A percentile compares a stretch with the other conserved stretches of the same genome.
Evolutionary conservation across 2,329 filamentous ascomycete genomes (phyloP).

Genomic region (Exophiala alcalophila): DNA sequence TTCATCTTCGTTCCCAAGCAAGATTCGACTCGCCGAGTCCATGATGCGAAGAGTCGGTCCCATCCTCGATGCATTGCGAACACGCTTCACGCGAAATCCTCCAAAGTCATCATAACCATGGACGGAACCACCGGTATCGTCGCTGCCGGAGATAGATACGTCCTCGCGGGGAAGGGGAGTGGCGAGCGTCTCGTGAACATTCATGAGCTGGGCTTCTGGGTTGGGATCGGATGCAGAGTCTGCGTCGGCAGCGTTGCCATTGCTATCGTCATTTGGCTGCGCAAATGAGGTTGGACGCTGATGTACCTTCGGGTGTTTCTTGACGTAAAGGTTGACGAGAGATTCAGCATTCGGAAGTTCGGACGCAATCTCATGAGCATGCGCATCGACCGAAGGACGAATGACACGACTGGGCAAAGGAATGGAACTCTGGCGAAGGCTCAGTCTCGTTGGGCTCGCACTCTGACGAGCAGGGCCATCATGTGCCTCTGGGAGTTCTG

Average conservation of each 20-base stretch:
- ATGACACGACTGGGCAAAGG: slow-evolving; percentile 12
- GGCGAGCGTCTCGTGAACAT: slow-evolving; percentile 16
- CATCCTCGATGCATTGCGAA: slow-evolving; percentile 9
- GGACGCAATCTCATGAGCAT: neutral
- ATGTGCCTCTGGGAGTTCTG: neutral
- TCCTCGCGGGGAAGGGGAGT: slow-evolving; percentile 11
- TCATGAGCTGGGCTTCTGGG: slow-evolving; percentile 1
- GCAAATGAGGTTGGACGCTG: neutral
- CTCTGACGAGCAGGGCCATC: neutral
- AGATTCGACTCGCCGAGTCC: slow-evolving; percentile 24
- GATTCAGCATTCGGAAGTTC: neutral
- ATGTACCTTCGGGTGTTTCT: neutral
- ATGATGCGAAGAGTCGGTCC: slow-evolving; percentile 27
- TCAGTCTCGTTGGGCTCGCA: neutral
- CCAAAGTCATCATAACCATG: slow-evolving; percentile 22
- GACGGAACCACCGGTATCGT: slow-evolving; percentile 8
- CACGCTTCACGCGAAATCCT: slow-evolving; percentile 21
- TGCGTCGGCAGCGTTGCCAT: neutral
- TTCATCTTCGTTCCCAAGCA: slow-evolving; percentile 14
- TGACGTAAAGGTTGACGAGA: neutral
- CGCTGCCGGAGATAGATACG: slow-evolving; percentile 7
- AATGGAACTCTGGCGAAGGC: slow-evolving; percentile 20
- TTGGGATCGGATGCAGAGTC: neutral
- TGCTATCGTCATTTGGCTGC: neutral
- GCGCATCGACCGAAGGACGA: neutral